Percentiles rank a stretch among this genome's conserved stretches.
Evolutionary conservation across 2,329 filamentous ascomycete species (phyloP).

Genomic region (Acrocalymma vagum): DNA sequence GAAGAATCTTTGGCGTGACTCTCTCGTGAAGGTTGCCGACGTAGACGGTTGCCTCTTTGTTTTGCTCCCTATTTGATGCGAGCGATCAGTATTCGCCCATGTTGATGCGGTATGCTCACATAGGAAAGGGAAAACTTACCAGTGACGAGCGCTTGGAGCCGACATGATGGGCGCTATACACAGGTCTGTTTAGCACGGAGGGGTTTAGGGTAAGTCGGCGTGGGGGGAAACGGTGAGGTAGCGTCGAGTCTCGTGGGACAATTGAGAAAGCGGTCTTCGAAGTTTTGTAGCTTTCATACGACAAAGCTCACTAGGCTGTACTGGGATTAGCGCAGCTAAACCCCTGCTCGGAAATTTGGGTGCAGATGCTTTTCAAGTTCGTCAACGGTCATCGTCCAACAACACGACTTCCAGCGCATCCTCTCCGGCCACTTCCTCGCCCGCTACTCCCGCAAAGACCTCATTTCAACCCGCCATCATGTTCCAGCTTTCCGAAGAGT

Average conservation of each 20-base stretch:
- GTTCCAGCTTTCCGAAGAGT: constrained; percentile 86
- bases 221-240: too few relatives aligned
- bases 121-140: constrained; percentile 65
- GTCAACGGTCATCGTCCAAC: constrained; percentile 19
- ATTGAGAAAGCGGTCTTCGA: constrained; percentile 12
- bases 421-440: constrained; percentile 2
- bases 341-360: constrained; percentile 29
- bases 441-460: constrained; percentile 3
- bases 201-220: too few relatives aligned
- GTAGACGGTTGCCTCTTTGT: constrained; percentile 98
- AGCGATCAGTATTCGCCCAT: too few relatives aligned
- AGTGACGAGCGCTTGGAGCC: constrained; percentile 73
- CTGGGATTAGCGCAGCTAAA: constrained; percentile 15
- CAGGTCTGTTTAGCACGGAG: neutral
- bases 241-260: constrained; percentile 8
- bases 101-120: too few relatives aligned
- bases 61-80: constrained; percentile 78
- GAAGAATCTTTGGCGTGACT: constrained; percentile 86
- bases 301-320: constrained; percentile 15
- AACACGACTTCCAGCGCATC: constrained; percentile 11
- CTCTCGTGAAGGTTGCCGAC: constrained; percentile 98
- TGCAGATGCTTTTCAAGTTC: constrained; percentile 23
- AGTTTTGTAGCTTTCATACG: constrained; percentile 30
- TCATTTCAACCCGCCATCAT: constrained; percentile 49
- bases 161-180: constrained; percentile 57